Conservation (phyloP, 1,284 basidiomycete species). For the Pseudozyma pruni region DNA sequence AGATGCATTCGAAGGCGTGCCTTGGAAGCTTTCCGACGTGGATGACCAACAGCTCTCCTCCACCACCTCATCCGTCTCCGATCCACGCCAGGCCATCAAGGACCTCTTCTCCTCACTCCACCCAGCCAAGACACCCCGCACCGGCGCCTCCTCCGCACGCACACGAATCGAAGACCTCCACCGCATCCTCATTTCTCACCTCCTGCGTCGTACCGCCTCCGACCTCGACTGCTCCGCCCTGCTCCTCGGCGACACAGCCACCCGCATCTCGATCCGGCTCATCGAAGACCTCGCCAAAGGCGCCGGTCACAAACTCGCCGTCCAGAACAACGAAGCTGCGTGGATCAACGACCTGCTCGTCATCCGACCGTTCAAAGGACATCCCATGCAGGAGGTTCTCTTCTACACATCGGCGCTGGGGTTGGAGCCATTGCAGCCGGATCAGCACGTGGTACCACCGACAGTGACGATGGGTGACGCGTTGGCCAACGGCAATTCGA, state of each 20-base stretch:
- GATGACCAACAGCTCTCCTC: slow-evolving; percentile 20
- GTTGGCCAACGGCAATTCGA: slow-evolving; percentile 2
- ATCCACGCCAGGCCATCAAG: slow-evolving; percentile 24
- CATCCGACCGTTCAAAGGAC: slow-evolving; percentile 48
- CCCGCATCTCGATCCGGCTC: slow-evolving; percentile 52
- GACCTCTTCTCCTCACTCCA: slow-evolving; percentile 38
- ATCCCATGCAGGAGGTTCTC: slow-evolving; percentile 47
- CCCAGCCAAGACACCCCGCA: slow-evolving; percentile 39
- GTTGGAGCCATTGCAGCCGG: slow-evolving; percentile 19
- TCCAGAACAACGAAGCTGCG: slow-evolving; percentile 46
- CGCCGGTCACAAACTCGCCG: slow-evolving; percentile 59
- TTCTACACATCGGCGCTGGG: slow-evolving; percentile 41
- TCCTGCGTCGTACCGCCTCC: slow-evolving; percentile 42
- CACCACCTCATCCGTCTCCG: not conserved
- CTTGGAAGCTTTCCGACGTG: slow-evolving; percentile 8
- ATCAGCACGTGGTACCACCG: slow-evolving; percentile 27
- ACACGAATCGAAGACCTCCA: slow-evolving; percentile 60
- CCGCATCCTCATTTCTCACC: slow-evolving; percentile 37
- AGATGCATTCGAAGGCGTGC: not conserved
- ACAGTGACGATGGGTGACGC: slow-evolving; percentile 11
- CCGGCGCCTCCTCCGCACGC: slow-evolving; percentile 44
- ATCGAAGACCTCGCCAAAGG: slow-evolving; percentile 60
- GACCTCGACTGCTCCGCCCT: slow-evolving; percentile 47
- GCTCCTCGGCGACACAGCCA: slow-evolving; percentile 52
- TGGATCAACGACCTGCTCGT: slow-evolving; percentile 58